These are phyloP conservation scores for Phytophthora constricta DNA, from an alignment of 352 stramenopile genomes.

Conservation along the genomic window DNA sequence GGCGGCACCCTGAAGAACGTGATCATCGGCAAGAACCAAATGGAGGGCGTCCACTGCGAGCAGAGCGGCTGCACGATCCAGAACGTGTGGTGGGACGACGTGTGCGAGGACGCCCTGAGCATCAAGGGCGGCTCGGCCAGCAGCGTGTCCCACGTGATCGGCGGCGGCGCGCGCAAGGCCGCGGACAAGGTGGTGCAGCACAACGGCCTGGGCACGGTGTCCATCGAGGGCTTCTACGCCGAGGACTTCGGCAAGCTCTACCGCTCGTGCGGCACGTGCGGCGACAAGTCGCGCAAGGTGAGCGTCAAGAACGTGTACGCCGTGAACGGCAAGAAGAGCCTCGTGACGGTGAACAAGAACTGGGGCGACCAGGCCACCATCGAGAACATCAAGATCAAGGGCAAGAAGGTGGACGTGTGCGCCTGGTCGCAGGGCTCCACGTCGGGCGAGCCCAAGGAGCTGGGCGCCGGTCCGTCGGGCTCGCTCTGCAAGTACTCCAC, in stretches of 20 bases:
- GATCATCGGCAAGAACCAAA: constrained; percentile 5
- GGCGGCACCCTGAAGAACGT: neutral
- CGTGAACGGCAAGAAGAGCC: constrained; percentile 6
- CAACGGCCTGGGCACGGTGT: neutral
- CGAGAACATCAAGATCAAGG: constrained; percentile 3
- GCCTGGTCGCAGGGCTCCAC: constrained; percentile 2
- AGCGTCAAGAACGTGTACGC: constrained; percentile 6
- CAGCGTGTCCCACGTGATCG: constrained; percentile 2
- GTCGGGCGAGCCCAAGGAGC: constrained; percentile 2
- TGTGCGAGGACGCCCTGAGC: constrained; percentile 4
- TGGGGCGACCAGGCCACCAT: constrained; percentile 1
- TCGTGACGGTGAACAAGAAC: constrained; percentile 6
- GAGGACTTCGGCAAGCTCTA: constrained; percentile 4
- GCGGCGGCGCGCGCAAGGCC: neutral
- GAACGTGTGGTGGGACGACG: constrained; percentile 6
- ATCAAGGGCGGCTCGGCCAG: constrained; percentile 3
- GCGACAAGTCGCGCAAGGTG: neutral
- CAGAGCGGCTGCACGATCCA: constrained; percentile 1
- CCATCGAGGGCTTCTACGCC: constrained; percentile 6
- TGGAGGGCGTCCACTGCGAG: constrained; percentile 3
- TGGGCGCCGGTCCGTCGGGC: constrained; percentile 1
- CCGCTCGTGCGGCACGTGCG: constrained; percentile 2
- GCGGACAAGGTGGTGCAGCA: constrained; percentile 4
- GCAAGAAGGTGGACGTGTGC: constrained; percentile 2
- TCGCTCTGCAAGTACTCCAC: constrained; percentile 3